Conservation (phyloP, 2,329 filamentous ascomycete genomes). For the Cryphonectria parasitica region DNA sequence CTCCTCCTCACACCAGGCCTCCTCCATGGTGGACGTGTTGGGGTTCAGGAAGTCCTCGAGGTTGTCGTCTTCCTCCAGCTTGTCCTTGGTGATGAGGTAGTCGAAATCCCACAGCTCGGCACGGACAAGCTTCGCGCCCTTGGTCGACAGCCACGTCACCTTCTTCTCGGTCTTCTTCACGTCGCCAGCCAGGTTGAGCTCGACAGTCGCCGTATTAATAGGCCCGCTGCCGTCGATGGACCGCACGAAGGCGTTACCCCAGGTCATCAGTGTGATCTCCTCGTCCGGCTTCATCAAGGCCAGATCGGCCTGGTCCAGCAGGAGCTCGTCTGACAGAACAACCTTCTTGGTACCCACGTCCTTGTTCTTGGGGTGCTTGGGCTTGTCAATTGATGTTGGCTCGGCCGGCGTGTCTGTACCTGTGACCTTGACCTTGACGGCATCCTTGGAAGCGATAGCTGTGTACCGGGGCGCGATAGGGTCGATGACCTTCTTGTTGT, state of each 20-base stretch:
- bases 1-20: constrained; percentile 80
- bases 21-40: constrained; percentile 73
- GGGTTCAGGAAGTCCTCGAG: constrained; percentile 83
- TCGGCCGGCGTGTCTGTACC: constrained; percentile 69
- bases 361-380: constrained; percentile 88
- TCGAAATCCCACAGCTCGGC: constrained; percentile 94
- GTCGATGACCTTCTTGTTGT: constrained; percentile 84
- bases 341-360: constrained; percentile 86
- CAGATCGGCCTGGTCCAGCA: constrained; percentile 87
- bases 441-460: constrained; percentile 70
- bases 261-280: constrained; percentile 95
- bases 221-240: constrained; percentile 62
- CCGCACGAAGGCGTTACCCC: constrained; percentile 86
- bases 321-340: constrained; percentile 71
- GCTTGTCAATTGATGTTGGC: constrained; percentile 72
- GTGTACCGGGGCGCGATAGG: constrained; percentile 75
- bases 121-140: constrained; percentile 75
- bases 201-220: constrained; percentile 74
- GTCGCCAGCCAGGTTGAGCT: constrained; percentile 90
- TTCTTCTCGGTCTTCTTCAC: constrained; percentile 97
- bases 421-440: constrained; percentile 71
- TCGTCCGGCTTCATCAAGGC: constrained; percentile 80
- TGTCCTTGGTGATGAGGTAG: constrained; percentile 93
- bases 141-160: constrained; percentile 85
- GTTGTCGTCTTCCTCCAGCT: constrained; percentile 84